Evolutionary conservation across 179 eudicot genomes (phyloP).

Genomic region (Pouteria campechiana): DNA sequence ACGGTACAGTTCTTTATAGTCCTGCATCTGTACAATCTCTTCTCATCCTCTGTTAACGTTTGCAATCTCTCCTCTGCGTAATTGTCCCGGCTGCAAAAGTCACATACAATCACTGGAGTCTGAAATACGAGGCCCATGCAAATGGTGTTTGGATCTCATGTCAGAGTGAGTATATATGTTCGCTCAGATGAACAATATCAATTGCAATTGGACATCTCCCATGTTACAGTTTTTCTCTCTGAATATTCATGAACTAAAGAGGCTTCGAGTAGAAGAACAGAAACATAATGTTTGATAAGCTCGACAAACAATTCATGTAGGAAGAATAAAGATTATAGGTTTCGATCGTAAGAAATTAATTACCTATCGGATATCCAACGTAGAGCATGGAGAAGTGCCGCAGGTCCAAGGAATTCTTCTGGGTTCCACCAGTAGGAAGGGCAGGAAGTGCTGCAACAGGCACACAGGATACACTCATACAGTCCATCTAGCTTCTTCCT

Average conservation of each 20-base stretch:
- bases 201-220: too few species aligned
- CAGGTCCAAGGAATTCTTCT: constrained; percentile 64
- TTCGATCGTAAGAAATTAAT: background rate
- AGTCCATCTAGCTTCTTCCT: constrained; percentile 66
- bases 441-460: constrained; percentile 72
- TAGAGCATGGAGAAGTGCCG: constrained; percentile 54
- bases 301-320: too few species aligned
- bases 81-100: constrained; percentile 37
- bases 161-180: too few species aligned
- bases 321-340: too few species aligned
- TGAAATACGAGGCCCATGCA: background rate
- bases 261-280: too few species aligned
- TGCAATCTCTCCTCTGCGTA: constrained; percentile 46
- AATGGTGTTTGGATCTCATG: background rate
- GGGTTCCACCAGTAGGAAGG: constrained; percentile 92
- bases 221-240: too few species aligned
- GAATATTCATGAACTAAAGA: too few species aligned
- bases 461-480: constrained; percentile 78
- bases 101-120: background rate
- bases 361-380: constrained; percentile 67
- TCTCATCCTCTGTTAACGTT: constrained; percentile 41
- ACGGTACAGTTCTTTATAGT: constrained; percentile 50
- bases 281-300: too few species aligned
- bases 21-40: constrained; percentile 45
- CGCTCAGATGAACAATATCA: too few species aligned